Evolutionary conservation across 2,329 filamentous ascomycete species (phyloP).

Genomic region (Venturiaceae sp.): DNA sequence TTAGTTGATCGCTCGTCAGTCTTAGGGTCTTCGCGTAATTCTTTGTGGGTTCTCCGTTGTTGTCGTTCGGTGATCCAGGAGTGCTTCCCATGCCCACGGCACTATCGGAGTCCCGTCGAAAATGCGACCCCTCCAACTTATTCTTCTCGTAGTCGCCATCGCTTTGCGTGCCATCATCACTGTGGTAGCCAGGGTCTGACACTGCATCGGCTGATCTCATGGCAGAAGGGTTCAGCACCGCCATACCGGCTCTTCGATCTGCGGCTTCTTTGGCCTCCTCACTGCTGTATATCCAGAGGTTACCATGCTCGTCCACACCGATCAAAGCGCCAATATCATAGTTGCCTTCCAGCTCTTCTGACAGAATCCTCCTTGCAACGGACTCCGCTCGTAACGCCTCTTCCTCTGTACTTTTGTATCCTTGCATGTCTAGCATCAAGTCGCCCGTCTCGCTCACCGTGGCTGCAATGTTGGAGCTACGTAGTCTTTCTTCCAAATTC

Average conservation of each 20-base stretch:
- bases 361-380: conserved; percentile 83
- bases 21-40: conserved; percentile 96
- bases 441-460: conserved; percentile 89
- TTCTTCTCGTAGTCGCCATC: conserved; percentile 57
- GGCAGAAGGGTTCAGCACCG: conserved; percentile 39
- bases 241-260: conserved; percentile 44
- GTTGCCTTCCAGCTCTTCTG: conserved; percentile 79
- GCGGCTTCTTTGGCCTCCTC: conserved; percentile 91
- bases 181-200: conserved; percentile 92
- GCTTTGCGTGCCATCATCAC: conserved; percentile 71
- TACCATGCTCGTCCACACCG: conserved; percentile 88
- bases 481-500: conserved; percentile 76
- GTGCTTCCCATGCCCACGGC: conserved; percentile 58
- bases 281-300: conserved; percentile 99
- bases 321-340: conserved; percentile 95
- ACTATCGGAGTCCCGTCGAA: conserved; percentile 57
- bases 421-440: conserved; percentile 96
- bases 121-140: conserved; percentile 52
- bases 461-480: conserved; percentile 83
- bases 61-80: conserved; percentile 39
- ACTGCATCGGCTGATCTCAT: conserved; percentile 64
- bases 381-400: conserved; percentile 86
- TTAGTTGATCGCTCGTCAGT: conserved; percentile 90
- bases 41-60: conserved; percentile 43
- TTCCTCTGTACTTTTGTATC: conserved; percentile 89